A percentile compares a stretch with the other conserved stretches of the same genome.
phyloP scores from a whole-genome alignment of 768 basidiomycete species.

The Galerina marginata region DNA sequence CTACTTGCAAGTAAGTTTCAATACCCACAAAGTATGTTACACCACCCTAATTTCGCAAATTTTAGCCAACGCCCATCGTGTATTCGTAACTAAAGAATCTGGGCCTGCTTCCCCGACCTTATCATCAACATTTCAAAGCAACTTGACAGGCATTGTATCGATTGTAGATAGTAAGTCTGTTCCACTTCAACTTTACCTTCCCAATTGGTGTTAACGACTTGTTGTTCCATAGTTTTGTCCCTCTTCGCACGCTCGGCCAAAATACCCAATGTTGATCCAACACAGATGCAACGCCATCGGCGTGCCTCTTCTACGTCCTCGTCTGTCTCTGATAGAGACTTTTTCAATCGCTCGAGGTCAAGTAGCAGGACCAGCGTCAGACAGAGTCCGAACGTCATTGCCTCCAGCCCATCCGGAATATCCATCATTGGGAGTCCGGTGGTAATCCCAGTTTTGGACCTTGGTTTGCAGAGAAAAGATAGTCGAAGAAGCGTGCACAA shows the following conservation, averaged over 20 bases:
- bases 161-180: constrained; percentile 73
- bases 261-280: constrained; percentile 77
- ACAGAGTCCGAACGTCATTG: constrained; percentile 38
- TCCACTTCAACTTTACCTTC: neutral
- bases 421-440: constrained; percentile 26
- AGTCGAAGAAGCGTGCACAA: constrained; percentile 27
- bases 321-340: constrained; percentile 48
- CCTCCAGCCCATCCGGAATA: constrained; percentile 34
- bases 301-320: constrained; percentile 78
- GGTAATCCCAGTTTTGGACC: constrained; percentile 20
- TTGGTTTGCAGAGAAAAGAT: constrained; percentile 24
- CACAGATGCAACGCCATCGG: constrained; percentile 78
- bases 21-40: neutral
- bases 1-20: constrained; percentile 73
- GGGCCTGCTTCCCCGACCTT: constrained; percentile 54
- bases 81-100: constrained; percentile 77
- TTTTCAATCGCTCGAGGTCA: constrained; percentile 44
- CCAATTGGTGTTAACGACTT: neutral
- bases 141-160: constrained; percentile 78
- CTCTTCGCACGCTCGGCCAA: constrained; percentile 79
- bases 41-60: constrained; percentile 7
- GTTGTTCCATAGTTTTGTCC: constrained; percentile 61
- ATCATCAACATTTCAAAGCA: constrained; percentile 47
- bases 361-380: constrained; percentile 44
- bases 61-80: constrained; percentile 76